Conservation (phyloP, 345 rosid genomes). For the Linum tenue region DNA sequence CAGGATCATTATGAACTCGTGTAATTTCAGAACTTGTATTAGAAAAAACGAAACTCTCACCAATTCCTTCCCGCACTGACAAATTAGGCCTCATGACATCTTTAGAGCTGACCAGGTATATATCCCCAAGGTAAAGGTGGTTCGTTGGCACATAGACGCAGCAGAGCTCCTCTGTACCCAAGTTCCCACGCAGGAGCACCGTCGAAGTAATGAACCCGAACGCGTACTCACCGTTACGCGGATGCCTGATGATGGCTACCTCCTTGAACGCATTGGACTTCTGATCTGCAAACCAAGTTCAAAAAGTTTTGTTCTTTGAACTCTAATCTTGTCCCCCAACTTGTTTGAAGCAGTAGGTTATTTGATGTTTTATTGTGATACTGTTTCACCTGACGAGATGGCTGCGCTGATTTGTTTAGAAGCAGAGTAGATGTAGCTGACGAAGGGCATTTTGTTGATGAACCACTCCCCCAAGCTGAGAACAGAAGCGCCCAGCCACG, state of each 20-base stretch:
- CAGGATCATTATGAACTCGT: too few species aligned
- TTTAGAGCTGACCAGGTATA: constrained; percentile 48
- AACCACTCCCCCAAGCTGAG: constrained; percentile 67
- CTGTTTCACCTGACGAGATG: constrained; percentile 48
- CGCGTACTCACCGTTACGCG: constrained; percentile 55
- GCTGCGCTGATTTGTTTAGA: constrained; percentile 76
- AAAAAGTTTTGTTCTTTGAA: too few species aligned
- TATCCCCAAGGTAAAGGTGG: constrained; percentile 62
- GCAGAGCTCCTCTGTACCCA: constrained; percentile 46
- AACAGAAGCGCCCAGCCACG: constrained; percentile 72
- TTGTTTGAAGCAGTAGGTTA: too few species aligned
- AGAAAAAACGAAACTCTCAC: constrained; percentile 19
- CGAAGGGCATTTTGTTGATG: constrained; percentile 67
- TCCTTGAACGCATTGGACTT: constrained; percentile 69
- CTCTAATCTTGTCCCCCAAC: neutral
- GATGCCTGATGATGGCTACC: constrained; percentile 68
- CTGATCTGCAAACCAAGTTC: constrained; percentile 35
- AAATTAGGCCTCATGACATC: constrained; percentile 59
- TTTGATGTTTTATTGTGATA: neutral
- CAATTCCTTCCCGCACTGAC: constrained; percentile 57
- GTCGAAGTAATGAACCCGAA: constrained; percentile 62
- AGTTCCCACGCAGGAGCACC: constrained; percentile 42
- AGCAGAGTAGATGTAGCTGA: constrained; percentile 65
- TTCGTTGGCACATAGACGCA: constrained; percentile 63
- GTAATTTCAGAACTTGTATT: neutral